Conservation (phyloP, 169 alveolate genomes). For the Neospora caninum region DNA sequence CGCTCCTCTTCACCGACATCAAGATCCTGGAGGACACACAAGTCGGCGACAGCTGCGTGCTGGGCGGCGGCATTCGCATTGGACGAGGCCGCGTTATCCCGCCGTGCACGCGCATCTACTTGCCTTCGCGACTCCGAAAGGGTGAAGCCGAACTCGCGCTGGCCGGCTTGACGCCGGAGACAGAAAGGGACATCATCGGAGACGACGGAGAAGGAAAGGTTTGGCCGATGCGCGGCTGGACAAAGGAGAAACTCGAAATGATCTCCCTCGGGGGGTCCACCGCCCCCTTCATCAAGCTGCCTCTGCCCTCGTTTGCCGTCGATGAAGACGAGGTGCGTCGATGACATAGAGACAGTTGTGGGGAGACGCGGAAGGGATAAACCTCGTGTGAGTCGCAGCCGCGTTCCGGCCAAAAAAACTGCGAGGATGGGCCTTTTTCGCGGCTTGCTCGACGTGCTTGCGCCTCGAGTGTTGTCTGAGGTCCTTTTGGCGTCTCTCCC, state of each 20-base stretch:
- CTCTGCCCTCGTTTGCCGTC: background rate
- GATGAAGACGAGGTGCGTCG: background rate
- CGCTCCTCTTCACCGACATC: background rate
- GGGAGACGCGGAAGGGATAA: no score
- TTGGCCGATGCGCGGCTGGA: background rate
- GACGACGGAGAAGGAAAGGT: background rate
- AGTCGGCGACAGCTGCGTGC: background rate
- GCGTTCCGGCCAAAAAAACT: no score
- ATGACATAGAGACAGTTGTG: background rate
- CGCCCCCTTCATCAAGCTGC: background rate
- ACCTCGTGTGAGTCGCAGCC: no score
- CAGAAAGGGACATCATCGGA: background rate
- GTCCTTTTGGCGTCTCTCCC: no score
- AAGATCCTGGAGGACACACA: background rate
- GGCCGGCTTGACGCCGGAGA: background rate
- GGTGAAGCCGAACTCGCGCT: background rate
- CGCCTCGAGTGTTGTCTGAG: no score
- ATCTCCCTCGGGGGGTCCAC: constrained; percentile 13
- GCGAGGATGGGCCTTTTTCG: no score
- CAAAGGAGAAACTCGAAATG: background rate
- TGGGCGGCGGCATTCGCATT: background rate
- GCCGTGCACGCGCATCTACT: background rate
- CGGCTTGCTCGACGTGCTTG: no score
- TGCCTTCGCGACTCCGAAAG: background rate
- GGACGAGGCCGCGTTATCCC: background rate